Evolutionary conservation across 148 eudicot species (phyloP).

Genomic region (Amaranthus cruentus): DNA sequence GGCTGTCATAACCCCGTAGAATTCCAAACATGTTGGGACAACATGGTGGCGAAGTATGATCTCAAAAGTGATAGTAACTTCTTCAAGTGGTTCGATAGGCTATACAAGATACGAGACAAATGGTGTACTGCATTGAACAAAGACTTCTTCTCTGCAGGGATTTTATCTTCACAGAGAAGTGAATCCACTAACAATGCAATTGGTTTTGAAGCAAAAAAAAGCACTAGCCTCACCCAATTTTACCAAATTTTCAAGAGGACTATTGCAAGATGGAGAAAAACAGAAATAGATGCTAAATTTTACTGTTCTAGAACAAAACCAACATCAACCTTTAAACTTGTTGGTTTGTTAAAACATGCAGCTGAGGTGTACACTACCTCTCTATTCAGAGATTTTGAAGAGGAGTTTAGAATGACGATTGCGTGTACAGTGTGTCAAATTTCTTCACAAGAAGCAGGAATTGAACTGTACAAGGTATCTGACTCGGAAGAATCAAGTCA

Average conservation of each 20-base stretch:
- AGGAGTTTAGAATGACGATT: neutral
- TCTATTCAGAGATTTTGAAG: neutral
- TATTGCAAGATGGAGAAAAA: neutral
- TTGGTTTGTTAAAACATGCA: neutral
- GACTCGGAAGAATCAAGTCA: no score
- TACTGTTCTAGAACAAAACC: neutral
- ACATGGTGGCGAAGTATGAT: neutral
- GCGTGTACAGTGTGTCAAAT: no score
- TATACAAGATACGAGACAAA: neutral
- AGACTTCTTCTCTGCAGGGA: neutral
- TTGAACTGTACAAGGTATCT: no score
- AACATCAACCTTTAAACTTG: neutral
- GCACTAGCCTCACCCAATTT: neutral
- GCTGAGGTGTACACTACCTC: neutral
- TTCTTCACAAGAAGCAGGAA: no score
- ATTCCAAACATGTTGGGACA: neutral
- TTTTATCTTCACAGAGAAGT: neutral
- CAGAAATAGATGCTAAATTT: neutral
- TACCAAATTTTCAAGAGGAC: neutral
- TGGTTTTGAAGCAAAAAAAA: neutral
- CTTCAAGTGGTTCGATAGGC: neutral
- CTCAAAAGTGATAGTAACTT: neutral
- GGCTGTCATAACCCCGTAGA: neutral
- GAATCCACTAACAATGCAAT: neutral
- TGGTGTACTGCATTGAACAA: constrained; percentile 1